Evolutionary conservation across 495 filamentous ascomycete genomes (phyloP).

Genomic region (Lophium mytilinum): DNA sequence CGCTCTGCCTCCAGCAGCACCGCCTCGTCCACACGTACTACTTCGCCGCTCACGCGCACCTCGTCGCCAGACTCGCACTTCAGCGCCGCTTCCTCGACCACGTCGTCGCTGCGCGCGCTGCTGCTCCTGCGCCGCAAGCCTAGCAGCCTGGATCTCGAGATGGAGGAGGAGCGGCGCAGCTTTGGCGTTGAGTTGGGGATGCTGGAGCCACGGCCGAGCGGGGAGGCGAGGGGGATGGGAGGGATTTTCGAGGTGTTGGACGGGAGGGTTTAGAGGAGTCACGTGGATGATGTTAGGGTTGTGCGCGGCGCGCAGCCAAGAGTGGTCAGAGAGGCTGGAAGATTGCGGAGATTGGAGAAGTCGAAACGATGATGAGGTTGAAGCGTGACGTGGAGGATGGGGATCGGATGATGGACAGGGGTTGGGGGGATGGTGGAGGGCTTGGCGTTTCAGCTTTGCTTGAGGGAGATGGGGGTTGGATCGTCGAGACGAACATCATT

Average conservation of each 20-base stretch:
- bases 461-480: no score
- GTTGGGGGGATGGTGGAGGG: no score
- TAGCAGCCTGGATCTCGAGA: constrained; percentile 28
- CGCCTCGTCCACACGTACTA: constrained; percentile 12
- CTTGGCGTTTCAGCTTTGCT: no score
- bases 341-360: no score
- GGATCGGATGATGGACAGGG: no score
- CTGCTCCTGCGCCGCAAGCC: constrained; percentile 27
- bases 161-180: constrained; percentile 29
- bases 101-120: constrained; percentile 17
- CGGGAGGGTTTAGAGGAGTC: constrained; percentile 8
- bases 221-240: constrained; percentile 10
- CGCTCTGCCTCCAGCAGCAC: constrained; percentile 13
- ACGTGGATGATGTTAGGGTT: no score
- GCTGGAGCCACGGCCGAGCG: constrained; percentile 31
- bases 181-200: constrained; percentile 29
- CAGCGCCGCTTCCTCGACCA: constrained; percentile 6
- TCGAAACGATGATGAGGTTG: no score
- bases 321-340: no score
- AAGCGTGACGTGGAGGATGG: no score
- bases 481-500: no score
- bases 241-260: constrained; percentile 35
- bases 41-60: constrained; percentile 21
- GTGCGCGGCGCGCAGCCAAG: no score
- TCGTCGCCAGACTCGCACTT: constrained; percentile 21